These are phyloP conservation scores for Macrolepiota dolichaula DNA, from an alignment of 768 basidiomycete genomes.

Conservation along the genomic window DNA sequence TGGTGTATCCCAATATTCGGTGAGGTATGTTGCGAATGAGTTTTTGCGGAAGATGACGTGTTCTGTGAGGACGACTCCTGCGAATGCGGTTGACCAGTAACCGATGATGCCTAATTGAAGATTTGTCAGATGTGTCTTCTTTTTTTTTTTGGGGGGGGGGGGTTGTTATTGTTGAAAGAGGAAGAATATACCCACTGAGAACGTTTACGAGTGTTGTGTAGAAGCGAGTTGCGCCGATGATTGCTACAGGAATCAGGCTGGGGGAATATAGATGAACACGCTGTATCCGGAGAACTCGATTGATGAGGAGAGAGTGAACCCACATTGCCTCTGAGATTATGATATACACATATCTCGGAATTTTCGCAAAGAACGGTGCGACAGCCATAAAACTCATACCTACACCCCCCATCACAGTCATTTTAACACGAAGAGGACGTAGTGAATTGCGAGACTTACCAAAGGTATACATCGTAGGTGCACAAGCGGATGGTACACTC, in stretches of 20 bases:
- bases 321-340: conserved; percentile 65
- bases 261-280: background rate
- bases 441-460: conserved; percentile 25
- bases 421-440: background rate
- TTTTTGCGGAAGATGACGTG: conserved; percentile 61
- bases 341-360: conserved; percentile 70
- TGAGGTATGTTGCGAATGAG: conserved; percentile 45
- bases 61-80: conserved; percentile 58
- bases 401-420: conserved; percentile 14
- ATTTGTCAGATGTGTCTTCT: background rate
- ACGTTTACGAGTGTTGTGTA: conserved; percentile 62
- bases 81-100: conserved; percentile 59
- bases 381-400: conserved; percentile 64
- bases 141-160: too few relatives aligned
- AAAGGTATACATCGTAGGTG: conserved; percentile 76
- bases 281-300: background rate
- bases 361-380: conserved; percentile 45
- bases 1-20: conserved; percentile 52
- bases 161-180: too few relatives aligned
- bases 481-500: conserved; percentile 70
- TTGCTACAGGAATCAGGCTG: conserved; percentile 65
- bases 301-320: conserved; percentile 25
- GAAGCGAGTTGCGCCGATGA: conserved; percentile 67
- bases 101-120: conserved; percentile 38
- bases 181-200: conserved; percentile 53